Evolutionary conservation across 768 basidiomycete species (phyloP), one percentile per base, ranked within the genome.

Genomic region (Tricholoma furcatifolium): DNA sequence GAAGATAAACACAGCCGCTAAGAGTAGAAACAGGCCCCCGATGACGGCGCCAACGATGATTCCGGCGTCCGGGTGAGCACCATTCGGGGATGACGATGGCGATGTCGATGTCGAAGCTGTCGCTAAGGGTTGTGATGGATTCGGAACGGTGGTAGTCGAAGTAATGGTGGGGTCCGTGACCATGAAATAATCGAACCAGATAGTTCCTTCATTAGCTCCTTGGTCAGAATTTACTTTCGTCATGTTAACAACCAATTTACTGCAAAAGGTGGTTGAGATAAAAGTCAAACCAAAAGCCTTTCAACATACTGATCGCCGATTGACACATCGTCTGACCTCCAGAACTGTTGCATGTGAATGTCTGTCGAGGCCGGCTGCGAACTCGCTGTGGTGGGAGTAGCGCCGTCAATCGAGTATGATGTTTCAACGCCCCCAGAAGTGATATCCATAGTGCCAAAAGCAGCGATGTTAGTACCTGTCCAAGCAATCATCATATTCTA

Each of bases 181-280:
- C 11, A 62, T 50, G 50, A 75, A 75, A 53, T 71, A 74, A 43
- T 75, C 74, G 52, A 74, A 74, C 74, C 74, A 74, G 18, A 75
- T 62, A 0, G 74, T 74, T 1, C 73, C 74, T 57, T 75, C 74
- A 4, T 60, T 59, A 1, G 65, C 58, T 31, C 59, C 57, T 6
- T 47, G 34, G 9, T 57, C 47, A 23, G 21, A 35, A 43, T 73
- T 73, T 0, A 71, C 58, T 47, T 69, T 65, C 0, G 59, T 60
- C 68, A 75, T 71, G 3, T 67, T 72, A 15, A 74, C 69, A 6
- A 58, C 60, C 30, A 75, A 54, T 4, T 57, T 62, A 46, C 73
- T 74, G 27, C 6, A 15, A n/a, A 21, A n/a, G 42, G 3, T 12
- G 24, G 32, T 40, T 47, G 35, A 51, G 54, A 43, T 17, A 24